Percentiles rank a stretch among this genome's conserved stretches.
Conservation (phyloP, 129 eudicot genomes). For the Cynara cardunculus region DNA sequence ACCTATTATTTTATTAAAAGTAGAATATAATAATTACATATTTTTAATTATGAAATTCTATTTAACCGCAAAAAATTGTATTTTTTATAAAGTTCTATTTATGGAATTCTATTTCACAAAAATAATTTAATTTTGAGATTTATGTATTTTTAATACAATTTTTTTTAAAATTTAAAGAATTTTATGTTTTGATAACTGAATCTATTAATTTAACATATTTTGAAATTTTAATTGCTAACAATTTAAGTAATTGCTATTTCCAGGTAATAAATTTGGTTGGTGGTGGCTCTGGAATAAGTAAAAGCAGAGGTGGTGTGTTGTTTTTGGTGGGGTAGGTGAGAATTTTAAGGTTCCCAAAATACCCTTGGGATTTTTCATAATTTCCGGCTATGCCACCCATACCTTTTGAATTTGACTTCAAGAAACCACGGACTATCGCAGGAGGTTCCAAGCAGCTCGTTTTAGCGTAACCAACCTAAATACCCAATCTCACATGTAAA, state of each 20-base stretch:
- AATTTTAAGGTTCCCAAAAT: background rate
- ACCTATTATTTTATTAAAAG: background rate
- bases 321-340: conserved; percentile 21
- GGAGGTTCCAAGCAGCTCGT: background rate
- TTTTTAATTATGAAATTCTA: background rate
- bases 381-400: background rate
- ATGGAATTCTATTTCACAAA: too few relatives aligned
- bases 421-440: background rate
- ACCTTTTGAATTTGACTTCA: background rate
- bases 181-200: too few relatives aligned
- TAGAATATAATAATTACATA: background rate
- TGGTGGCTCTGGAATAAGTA: conserved; percentile 18
- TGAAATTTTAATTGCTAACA: too few relatives aligned
- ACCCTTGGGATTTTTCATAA: conserved; percentile 5
- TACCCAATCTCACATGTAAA: too few relatives aligned
- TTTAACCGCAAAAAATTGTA: too few relatives aligned
- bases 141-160: background rate
- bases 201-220: too few relatives aligned
- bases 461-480: background rate
- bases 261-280: conserved; percentile 12
- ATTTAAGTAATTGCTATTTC: background rate
- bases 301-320: conserved; percentile 24
- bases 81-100: too few relatives aligned
- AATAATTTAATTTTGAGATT: background rate
- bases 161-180: too few relatives aligned